Evolutionary conservation across 2,329 filamentous ascomycete species (phyloP).

Genomic region (Fusarium albidum): DNA sequence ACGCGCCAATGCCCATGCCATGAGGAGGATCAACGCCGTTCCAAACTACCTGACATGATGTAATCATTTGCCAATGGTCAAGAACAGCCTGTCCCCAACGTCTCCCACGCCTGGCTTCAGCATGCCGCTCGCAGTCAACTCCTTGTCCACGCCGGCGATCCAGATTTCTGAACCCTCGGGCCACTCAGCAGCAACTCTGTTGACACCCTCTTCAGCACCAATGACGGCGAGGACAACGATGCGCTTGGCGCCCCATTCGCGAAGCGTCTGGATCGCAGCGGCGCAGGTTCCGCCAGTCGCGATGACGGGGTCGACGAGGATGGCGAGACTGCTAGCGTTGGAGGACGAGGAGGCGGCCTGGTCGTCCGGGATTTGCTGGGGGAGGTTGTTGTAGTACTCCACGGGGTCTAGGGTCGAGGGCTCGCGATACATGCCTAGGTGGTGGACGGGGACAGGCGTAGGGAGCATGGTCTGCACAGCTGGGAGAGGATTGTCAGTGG

Average conservation of each 20-base stretch:
- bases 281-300: slow-evolving; percentile 91
- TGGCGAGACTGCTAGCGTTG: slow-evolving; percentile 67
- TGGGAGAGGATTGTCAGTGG: slow-evolving; percentile 43
- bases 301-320: slow-evolving; percentile 91
- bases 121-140: slow-evolving; percentile 83
- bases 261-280: slow-evolving; percentile 87
- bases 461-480: slow-evolving; percentile 87
- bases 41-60: background rate
- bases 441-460: slow-evolving; percentile 81
- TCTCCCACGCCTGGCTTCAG: slow-evolving; percentile 90
- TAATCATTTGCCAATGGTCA: slow-evolving; percentile 84
- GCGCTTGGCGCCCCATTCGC: slow-evolving; percentile 88
- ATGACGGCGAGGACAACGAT: slow-evolving; percentile 81
- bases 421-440: slow-evolving; percentile 94
- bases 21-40: slow-evolving; percentile 8
- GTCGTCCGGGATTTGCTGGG: slow-evolving; percentile 67
- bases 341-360: slow-evolving; percentile 50
- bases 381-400: slow-evolving; percentile 98
- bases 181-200: slow-evolving; percentile 79
- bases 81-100: slow-evolving; percentile 87
- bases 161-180: slow-evolving; percentile 80
- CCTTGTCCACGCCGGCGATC: slow-evolving; percentile 80
- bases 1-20: slow-evolving; percentile 22
- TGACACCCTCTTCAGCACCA: slow-evolving; percentile 75
- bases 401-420: slow-evolving; percentile 86